These are phyloP conservation scores for Hypoxylon sp. DNA, from an alignment of 2,329 filamentous ascomycete species.

Conservation along the genomic window DNA sequence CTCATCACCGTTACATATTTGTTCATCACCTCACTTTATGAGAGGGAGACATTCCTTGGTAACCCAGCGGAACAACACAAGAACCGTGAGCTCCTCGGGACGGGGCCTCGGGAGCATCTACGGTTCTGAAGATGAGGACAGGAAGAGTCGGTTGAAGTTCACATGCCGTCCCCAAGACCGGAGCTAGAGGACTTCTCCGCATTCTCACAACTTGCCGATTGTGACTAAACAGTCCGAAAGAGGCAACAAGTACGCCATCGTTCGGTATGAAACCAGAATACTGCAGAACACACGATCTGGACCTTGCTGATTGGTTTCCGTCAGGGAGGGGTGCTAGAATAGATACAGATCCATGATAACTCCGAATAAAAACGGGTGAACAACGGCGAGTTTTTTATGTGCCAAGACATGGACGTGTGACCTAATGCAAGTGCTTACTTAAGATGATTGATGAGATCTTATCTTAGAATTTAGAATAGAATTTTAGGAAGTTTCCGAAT, in stretches of 20 bases:
- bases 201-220: conserved; percentile 13
- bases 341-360: conserved; percentile 3
- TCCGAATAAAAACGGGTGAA: conserved; percentile 6
- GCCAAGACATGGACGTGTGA: conserved; percentile 1
- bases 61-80: background rate
- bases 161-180: background rate
- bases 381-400: conserved; percentile 7
- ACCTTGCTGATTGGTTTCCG: conserved; percentile 12
- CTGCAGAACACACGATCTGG: conserved; percentile 4
- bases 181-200: conserved; percentile 10
- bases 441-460: conserved; percentile 16
- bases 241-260: conserved; percentile 11
- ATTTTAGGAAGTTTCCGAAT: conserved; percentile 10
- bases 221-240: conserved; percentile 16
- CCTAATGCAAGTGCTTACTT: conserved; percentile 6
- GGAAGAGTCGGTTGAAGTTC: background rate
- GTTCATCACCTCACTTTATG: background rate
- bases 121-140: background rate
- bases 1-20: background rate
- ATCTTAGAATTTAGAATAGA: conserved; percentile 7
- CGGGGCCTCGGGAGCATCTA: background rate
- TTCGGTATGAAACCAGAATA: conserved; percentile 11
- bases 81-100: background rate
- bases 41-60: background rate
- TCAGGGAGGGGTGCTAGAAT: background rate